A percentile compares a stretch with the other conserved stretches of the same genome.
Evolutionary conservation across 768 basidiomycete genomes (phyloP).

Genomic region (Xerocomellus chrysenteron): DNA sequence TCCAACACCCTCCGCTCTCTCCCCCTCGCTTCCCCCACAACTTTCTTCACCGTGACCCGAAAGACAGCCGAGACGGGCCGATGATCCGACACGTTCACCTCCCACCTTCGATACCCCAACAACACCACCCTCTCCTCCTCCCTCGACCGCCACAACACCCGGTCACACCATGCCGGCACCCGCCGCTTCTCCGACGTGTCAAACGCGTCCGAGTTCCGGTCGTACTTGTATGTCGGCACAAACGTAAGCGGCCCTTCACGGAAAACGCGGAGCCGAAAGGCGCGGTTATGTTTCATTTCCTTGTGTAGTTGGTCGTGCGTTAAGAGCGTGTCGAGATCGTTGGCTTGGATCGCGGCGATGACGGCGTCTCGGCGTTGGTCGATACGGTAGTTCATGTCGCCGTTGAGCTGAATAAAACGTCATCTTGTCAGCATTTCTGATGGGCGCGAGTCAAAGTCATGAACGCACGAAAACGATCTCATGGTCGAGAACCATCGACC

Average conservation of each 20-base stretch:
- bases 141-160: slow-evolving; percentile 75
- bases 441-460: background rate
- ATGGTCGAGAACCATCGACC: slow-evolving; percentile 90
- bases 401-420: slow-evolving; percentile 58
- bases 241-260: slow-evolving; percentile 81
- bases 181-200: slow-evolving; percentile 89
- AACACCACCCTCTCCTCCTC: slow-evolving; percentile 57
- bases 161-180: slow-evolving; percentile 95
- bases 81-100: slow-evolving; percentile 88
- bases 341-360: slow-evolving; percentile 63
- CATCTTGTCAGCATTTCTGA: background rate
- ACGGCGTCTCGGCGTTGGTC: slow-evolving; percentile 88
- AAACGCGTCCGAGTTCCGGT: slow-evolving; percentile 71
- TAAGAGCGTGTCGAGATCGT: slow-evolving; percentile 62
- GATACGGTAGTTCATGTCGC: slow-evolving; percentile 97
- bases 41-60: slow-evolving; percentile 67
- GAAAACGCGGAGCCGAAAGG: slow-evolving; percentile 82
- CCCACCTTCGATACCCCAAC: slow-evolving; percentile 78
- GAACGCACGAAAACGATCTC: slow-evolving; percentile 79
- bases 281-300: slow-evolving; percentile 85
- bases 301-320: slow-evolving; percentile 86
- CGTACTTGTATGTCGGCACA: slow-evolving; percentile 93
- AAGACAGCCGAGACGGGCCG: slow-evolving; percentile 85
- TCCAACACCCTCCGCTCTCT: slow-evolving; percentile 56
- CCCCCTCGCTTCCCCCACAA: slow-evolving; percentile 58